phyloP scores from a whole-genome alignment of 208 protist species.

The Naegleria fowleri region DNA sequence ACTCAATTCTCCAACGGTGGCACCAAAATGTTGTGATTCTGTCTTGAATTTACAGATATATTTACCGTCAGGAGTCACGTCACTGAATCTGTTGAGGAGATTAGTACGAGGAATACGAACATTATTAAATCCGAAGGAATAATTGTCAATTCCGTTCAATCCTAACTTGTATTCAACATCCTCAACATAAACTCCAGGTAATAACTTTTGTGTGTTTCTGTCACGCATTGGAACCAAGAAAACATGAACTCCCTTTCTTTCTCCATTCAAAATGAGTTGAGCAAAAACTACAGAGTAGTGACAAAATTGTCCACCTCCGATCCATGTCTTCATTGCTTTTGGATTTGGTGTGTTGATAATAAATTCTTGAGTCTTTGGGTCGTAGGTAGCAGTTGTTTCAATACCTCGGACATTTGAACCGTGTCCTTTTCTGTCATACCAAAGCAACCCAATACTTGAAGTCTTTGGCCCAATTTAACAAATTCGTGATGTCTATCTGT shows the following conservation, averaged over 20 bases:
- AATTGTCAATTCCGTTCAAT: slow-evolving; percentile 34
- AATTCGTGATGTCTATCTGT: not conserved
- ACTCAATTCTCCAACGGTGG: not conserved
- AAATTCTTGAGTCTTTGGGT: slow-evolving; percentile 35
- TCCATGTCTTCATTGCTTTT: slow-evolving; percentile 39
- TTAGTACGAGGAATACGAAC: slow-evolving; percentile 34
- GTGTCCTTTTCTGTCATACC: slow-evolving; percentile 48
- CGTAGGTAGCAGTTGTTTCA: slow-evolving; percentile 44
- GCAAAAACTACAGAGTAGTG: slow-evolving; percentile 22
- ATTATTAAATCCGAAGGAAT: slow-evolving; percentile 32
- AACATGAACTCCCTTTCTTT: slow-evolving; percentile 19
- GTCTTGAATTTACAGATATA: slow-evolving; percentile 18
- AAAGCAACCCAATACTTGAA: slow-evolving; percentile 25
- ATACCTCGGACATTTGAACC: slow-evolving; percentile 47
- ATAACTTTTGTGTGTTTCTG: not conserved
- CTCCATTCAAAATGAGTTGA: slow-evolving; percentile 26
- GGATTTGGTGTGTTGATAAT: slow-evolving; percentile 33
- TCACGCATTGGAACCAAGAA: slow-evolving; percentile 34
- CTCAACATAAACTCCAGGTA: not conserved
- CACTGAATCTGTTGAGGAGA: slow-evolving; percentile 35
- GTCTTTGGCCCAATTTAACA: not conserved
- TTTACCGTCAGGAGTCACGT: slow-evolving; percentile 29
- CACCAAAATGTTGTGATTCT: not conserved
- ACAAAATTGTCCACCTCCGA: slow-evolving; percentile 30
- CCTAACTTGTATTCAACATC: slow-evolving; percentile 31